These are phyloP conservation scores for Pittosporum tobira DNA, from an alignment of 129 eudicot genomes.

Conservation along the genomic window DNA sequence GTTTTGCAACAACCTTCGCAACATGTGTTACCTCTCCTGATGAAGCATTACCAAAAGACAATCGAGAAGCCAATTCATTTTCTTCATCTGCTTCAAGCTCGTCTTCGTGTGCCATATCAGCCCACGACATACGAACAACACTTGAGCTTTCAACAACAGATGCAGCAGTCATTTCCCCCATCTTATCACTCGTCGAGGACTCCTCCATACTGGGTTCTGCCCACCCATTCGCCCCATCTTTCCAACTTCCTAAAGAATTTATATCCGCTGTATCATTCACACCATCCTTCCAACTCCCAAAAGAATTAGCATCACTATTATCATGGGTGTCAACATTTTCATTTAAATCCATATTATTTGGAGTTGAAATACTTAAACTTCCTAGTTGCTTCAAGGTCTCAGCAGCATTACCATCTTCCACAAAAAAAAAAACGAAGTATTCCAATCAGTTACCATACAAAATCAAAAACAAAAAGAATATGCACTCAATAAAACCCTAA, in stretches of 20 bases:
- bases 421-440: slow-evolving; percentile 3
- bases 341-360: slow-evolving; percentile 18
- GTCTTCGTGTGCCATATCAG: slow-evolving; percentile 92
- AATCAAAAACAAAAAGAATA: not conserved
- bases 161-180: no score
- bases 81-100: slow-evolving; percentile 62
- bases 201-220: no score
- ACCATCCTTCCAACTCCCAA: slow-evolving; percentile 31
- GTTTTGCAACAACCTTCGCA: slow-evolving; percentile 30
- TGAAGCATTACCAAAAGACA: slow-evolving; percentile 11
- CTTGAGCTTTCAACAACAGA: slow-evolving; percentile 16
- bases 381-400: no score
- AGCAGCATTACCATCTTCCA: slow-evolving; percentile 10
- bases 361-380: slow-evolving; percentile 17
- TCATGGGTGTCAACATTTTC: slow-evolving; percentile 14
- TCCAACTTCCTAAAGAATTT: slow-evolving; percentile 56
- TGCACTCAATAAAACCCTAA: not conserved
- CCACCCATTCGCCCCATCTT: slow-evolving; percentile 33
- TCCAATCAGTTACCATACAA: slow-evolving; percentile 11
- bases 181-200: slow-evolving; percentile 19
- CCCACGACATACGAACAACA: slow-evolving; percentile 76
- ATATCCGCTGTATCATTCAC: slow-evolving; percentile 47
- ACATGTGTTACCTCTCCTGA: slow-evolving; percentile 21
- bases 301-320: slow-evolving; percentile 29
- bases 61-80: slow-evolving; percentile 23